Base-by-base conservation (phyloP, 805 yeast genomes). In the Kodamaea kakaduensis region DNA sequence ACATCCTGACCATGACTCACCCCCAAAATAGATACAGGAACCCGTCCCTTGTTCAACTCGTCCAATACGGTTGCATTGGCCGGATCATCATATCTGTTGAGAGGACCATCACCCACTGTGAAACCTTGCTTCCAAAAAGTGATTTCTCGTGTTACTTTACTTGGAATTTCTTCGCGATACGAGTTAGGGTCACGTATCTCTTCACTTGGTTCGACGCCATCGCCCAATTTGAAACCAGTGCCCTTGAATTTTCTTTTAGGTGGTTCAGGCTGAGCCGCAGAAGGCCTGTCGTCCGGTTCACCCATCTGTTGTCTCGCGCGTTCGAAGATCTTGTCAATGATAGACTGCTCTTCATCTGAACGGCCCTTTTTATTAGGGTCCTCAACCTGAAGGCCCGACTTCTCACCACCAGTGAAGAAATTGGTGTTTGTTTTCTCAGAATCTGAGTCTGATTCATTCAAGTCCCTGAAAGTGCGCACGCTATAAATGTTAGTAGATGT, bases 101-200 rank as follows among this genome's bases (percentile, higher is more conserved):
- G 70, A 16, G 77, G 76, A 2, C 97, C 97, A 32, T 89, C 96
- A 20, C 93, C 97, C 17, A 93, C 88, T 43, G 87, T 86, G 61
- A 93, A 93, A 1, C 98, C 98, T 51, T 93, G 90, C 47, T 79
- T 82, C 98, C 98, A 93, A 57, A 93, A 90, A 0, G 95, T 86
- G 43, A 93, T 82, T 27, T 84, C 84, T 52, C 97, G 74, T 12
- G 73, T 71, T 4, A 82, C 96, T 40, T 77, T 79, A 25, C 44
- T 38, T 5, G 67, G 67, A 30, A 47, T 48, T 29, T 45, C 45
- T 4, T 52, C 50, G 15, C 29, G 16, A 23, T 26, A 43, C 5
- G 51, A 44, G 12, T 37, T 41, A 1, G 69, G 57, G 42, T 69
- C 71, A 7, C 51, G 57, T 15, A 64, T 42, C n/a, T 38, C 38